phyloP scores from a whole-genome alignment of 768 basidiomycete genomes.

The Boletellus sp. region DNA sequence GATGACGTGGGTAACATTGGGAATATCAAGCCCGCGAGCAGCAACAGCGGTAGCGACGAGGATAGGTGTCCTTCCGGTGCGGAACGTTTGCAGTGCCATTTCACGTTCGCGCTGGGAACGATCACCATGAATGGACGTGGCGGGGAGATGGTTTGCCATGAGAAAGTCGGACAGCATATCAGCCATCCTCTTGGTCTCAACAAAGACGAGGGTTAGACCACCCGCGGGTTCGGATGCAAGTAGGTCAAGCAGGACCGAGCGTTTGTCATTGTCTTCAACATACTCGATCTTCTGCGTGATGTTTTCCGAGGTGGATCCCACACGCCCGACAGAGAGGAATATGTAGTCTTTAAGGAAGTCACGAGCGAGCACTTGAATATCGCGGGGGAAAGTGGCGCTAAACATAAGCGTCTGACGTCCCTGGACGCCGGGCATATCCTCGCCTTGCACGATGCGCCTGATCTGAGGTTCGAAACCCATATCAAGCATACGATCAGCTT shows the following conservation, averaged over 20 bases:
- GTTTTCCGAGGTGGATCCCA: conserved; percentile 98
- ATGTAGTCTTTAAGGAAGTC: conserved; percentile 99
- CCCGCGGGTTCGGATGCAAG: conserved; percentile 66
- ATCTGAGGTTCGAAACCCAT: conserved; percentile 99
- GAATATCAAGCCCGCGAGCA: conserved; percentile 98
- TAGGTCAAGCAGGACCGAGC: conserved; percentile 92
- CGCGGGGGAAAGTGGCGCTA: conserved; percentile 97
- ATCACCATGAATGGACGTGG: conserved; percentile 98
- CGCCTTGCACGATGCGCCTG: conserved; percentile 93
- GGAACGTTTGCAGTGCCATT: conserved; percentile 92
- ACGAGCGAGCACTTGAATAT: conserved; percentile 94
- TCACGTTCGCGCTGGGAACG: conserved; percentile 98
- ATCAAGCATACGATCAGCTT: conserved; percentile 99
- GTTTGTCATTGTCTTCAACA: conserved; percentile 96
- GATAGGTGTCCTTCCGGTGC: conserved; percentile 90
- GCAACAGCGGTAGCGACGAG: conserved; percentile 98
- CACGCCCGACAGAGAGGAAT: conserved; percentile 97
- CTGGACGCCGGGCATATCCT: conserved; percentile 93
- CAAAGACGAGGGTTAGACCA: conserved; percentile 93
- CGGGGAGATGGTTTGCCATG: conserved; percentile 73
- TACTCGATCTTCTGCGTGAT: conserved; percentile 99
- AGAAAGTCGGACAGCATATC: conserved; percentile 98
- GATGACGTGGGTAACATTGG: conserved; percentile 97
- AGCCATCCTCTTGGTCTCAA: conserved; percentile 99
- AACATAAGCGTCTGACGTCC: conserved; percentile 99